phyloP scores from a whole-genome alignment of 1,284 basidiomycete genomes.

The Abortiporus biennis region DNA sequence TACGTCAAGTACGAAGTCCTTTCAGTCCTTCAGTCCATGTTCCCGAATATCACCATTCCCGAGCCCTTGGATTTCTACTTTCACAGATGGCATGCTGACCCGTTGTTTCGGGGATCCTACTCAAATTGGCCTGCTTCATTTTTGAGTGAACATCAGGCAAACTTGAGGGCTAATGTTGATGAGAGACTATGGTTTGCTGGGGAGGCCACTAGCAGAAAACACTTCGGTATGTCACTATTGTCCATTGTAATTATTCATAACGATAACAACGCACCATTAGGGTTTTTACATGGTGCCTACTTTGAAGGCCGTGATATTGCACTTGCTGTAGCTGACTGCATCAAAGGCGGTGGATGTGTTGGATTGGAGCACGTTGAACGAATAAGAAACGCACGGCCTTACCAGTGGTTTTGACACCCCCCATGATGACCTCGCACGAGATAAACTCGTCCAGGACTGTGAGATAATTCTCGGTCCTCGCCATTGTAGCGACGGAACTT shows the following conservation, averaged over 20 bases:
- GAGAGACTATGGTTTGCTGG: constrained; percentile 57
- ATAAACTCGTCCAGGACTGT: too few relatives aligned
- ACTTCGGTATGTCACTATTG: constrained; percentile 46
- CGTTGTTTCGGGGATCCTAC: constrained; percentile 59
- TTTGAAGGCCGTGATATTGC: constrained; percentile 26
- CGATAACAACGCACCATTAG: constrained; percentile 7
- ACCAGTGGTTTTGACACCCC: too few relatives aligned
- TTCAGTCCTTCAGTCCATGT: constrained; percentile 51
- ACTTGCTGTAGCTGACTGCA: constrained; percentile 18
- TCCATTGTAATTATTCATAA: not conserved
- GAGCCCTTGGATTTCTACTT: constrained; percentile 48
- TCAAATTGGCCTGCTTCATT: constrained; percentile 65
- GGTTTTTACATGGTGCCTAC: constrained; percentile 32
- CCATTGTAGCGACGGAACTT: too few relatives aligned
- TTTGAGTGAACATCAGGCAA: constrained; percentile 44
- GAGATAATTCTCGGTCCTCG: too few relatives aligned
- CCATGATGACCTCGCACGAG: too few relatives aligned
- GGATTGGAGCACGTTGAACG: constrained; percentile 21
- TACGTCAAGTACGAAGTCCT: constrained; percentile 49
- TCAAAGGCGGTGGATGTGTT: constrained; percentile 17
- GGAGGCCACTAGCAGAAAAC: constrained; percentile 52
- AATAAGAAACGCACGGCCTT: constrained; percentile 23
- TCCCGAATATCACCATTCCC: constrained; percentile 45
- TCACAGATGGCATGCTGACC: constrained; percentile 50
- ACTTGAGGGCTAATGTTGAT: constrained; percentile 50